phyloP scores from a whole-genome alignment of 768 basidiomycete genomes.

The Phlebiopsis flavidoalba region DNA sequence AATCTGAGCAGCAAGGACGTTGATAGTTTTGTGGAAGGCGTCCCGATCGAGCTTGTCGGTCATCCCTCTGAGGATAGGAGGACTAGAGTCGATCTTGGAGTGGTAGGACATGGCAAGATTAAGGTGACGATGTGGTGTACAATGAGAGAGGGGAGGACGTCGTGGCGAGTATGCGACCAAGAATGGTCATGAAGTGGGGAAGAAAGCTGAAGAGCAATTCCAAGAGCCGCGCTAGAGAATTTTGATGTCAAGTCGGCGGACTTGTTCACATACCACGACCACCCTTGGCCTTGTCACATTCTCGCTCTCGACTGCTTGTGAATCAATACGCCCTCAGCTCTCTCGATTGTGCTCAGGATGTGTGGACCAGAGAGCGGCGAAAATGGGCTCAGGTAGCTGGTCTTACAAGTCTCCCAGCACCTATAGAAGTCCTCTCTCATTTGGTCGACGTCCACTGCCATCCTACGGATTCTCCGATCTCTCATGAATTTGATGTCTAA shows the following conservation, averaged over 20 bases:
- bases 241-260: neutral
- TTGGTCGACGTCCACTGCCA: slow-evolving; percentile 90
- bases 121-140: neutral
- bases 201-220: neutral
- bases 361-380: neutral
- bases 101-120: neutral
- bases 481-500: slow-evolving; percentile 43
- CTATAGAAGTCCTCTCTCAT: slow-evolving; percentile 47
- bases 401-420: neutral
- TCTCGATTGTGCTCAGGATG: neutral
- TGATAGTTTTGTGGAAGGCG: slow-evolving; percentile 60
- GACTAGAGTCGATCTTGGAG: slow-evolving; percentile 10
- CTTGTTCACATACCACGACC: neutral
- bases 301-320: neutral
- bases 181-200: neutral
- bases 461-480: slow-evolving; percentile 71
- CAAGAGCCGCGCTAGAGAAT: neutral
- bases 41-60: slow-evolving; percentile 50
- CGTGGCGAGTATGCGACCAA: neutral
- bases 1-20: slow-evolving; percentile 65
- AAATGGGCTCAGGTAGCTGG: neutral
- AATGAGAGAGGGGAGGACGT: neutral
- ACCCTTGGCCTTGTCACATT: neutral
- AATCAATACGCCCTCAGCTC: neutral
- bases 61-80: slow-evolving; percentile 49